Conservation (phyloP, 2,329 filamentous ascomycete species). For the Dactylella cylindrospora region DNA sequence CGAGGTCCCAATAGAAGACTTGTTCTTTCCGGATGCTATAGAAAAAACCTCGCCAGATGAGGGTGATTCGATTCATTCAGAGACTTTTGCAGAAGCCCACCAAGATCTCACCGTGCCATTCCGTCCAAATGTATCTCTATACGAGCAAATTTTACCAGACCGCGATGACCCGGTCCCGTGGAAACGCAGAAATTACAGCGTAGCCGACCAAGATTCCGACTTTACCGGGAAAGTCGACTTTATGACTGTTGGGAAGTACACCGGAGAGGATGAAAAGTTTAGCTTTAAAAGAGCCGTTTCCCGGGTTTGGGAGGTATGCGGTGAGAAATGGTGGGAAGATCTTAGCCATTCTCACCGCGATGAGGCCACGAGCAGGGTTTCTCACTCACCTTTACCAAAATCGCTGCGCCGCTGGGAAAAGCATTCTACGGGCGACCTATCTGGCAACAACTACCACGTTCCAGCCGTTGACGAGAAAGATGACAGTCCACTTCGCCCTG, state of each 20-base stretch:
- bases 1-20: slow-evolving; percentile 66
- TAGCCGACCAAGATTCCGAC: slow-evolving; percentile 35
- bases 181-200: slow-evolving; percentile 24
- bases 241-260: slow-evolving; percentile 67
- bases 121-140: slow-evolving; percentile 73
- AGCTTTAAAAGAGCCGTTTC: slow-evolving; percentile 76
- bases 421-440: not conserved
- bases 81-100: slow-evolving; percentile 72
- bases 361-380: slow-evolving; percentile 1
- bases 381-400: slow-evolving; percentile 27
- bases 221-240: slow-evolving; percentile 60
- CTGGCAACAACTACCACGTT: not conserved
- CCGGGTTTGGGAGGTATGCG: slow-evolving; percentile 80
- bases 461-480: not conserved
- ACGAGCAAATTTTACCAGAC: slow-evolving; percentile 51
- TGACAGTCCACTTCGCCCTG: slow-evolving; percentile 8
- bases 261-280: slow-evolving; percentile 78
- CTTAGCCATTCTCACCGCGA: not conserved
- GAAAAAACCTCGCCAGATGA: slow-evolving; percentile 48
- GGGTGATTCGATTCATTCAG: slow-evolving; percentile 63
- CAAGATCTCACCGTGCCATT: slow-evolving; percentile 77
- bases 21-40: slow-evolving; percentile 71
- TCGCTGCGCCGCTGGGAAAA: slow-evolving; percentile 33
- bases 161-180: slow-evolving; percentile 23
- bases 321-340: slow-evolving; percentile 64